Evolutionary conservation across 768 basidiomycete genomes (phyloP), one percentile per base, ranked within the genome.

Genomic region (Gloeostereum incarnatum): DNA sequence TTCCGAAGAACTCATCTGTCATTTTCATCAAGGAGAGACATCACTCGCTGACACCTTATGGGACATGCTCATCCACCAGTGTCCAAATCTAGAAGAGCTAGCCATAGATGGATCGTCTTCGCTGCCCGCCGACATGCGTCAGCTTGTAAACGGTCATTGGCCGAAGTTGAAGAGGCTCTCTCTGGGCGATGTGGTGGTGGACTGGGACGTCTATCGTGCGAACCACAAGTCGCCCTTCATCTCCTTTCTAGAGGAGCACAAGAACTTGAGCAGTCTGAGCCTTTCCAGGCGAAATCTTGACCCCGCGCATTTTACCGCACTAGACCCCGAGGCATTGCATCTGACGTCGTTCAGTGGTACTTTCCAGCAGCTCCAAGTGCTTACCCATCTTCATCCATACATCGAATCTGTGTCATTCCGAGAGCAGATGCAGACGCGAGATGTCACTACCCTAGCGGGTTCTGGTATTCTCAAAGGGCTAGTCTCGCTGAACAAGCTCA

Each of bases 21-120:
- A 27, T 42, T 41, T 31, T 20, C 49, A 77, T 71, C 74, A 45
- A 69, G 74, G 43, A 56, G 59, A 42, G 66, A 74, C 2, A 61
- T 69, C 16, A 72, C 68, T 40, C 62, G 60, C 31, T 65, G 63
- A 27, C n/a, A n/a, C n/a, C n/a, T 59, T 87, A 38, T 82, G 79
- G 78, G 68, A 76, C 44, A 83, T 87, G 83, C 66, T 87, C 34
- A 72, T 76, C 38, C 58, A 61, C 18, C 68, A 67, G 20, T 81
- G 77, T 48, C 80, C 78, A 1, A 64, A 79, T 46, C 67, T 87
- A 6, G 73, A 81, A 51, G 76, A 80, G 38, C 65, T 87, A 4
- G 55, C 62, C 31, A 66, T 86, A 21, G 62, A 74, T 16, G 74
- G 75, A 2, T 59, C 59, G 21, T 73, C 74, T 9, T 57, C 68